Base-by-base conservation (phyloP, 371 early-diverging fungal genomes). In the Mucor saturninus region DNA sequence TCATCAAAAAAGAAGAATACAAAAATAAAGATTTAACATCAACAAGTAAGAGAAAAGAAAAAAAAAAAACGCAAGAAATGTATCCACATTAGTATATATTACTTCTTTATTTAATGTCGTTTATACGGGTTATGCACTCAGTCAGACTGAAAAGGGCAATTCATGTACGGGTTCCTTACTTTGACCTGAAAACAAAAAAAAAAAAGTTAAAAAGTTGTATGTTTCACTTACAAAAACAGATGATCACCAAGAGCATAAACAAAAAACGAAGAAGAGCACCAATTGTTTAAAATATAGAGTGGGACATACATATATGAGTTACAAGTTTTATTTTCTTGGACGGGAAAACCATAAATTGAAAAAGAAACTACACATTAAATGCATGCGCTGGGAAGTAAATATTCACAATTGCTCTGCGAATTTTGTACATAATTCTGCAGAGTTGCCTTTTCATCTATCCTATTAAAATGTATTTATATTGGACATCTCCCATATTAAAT, bases 341-440 rank as follows among this genome's bases (percentile, higher is more conserved):
- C 45, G 45, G 15, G 15, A 45, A 15, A 45, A 45, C 45, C 15
- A 42, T 21, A 15, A 45, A 45, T 45, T 45, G 45, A 45, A 45
- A 45, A 45, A 45, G 15, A n/a, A 45, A 45, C 45, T 15, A 45
- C 15, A 45, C 45, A 45, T 45, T 45, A 45, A 45, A 45, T 45
- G 45, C 45, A 45, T 45, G 45, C 45, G 15, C 15, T 45, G 13
- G 21, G 13, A 15, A 45, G 21, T 21, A 45, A 45, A 45, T 45
- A 45, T 45, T 45, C 45, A 45, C 45, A 45, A 45, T 45, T 45
- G 45, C 45, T 45, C 45, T 45, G 45, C 45, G 3, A 45, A 45
- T 15, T 45, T 45, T 15, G 21, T 45, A 45, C 45, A 45, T 45
- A 45, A 45, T 45, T 14, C 45, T 45, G 45, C 45, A 45, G 15